Percentiles rank a stretch among this genome's conserved stretches.
Evolutionary conservation across 2,329 filamentous ascomycete species (phyloP).

Genomic region (Trichoderma hamatum): DNA sequence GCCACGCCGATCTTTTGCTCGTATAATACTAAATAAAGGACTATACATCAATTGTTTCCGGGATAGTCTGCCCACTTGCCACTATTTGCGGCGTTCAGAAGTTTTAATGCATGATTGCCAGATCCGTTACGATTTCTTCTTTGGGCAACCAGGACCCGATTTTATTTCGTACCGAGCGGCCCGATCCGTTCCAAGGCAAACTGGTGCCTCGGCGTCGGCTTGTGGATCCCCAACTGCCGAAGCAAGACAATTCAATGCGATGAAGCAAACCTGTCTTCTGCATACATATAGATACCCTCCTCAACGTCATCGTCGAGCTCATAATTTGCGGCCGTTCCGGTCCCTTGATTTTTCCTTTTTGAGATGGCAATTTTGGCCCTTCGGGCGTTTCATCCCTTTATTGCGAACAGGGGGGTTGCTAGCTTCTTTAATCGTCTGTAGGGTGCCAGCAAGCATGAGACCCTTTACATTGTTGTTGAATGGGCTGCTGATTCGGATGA

Average conservation of each 20-base stretch:
- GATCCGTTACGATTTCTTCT: neutral
- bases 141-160: neutral
- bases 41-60: neutral
- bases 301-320: neutral
- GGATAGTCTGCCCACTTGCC: neutral
- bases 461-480: too few species aligned
- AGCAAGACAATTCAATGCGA: neutral
- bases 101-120: neutral
- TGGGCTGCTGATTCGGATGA: too few species aligned
- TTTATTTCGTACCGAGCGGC: neutral
- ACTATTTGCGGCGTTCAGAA: neutral
- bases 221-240: neutral
- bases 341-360: neutral
- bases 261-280: neutral
- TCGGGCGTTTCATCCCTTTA: neutral
- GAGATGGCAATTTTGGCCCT: neutral
- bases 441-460: too few species aligned
- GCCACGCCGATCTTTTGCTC: neutral
- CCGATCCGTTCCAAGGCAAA: neutral
- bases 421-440: too few species aligned
- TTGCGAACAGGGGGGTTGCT: too few species aligned
- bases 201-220: neutral
- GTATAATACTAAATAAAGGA: neutral
- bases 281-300: neutral
- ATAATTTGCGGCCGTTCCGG: neutral